Base-by-base conservation (phyloP, 192 early-diverging fungal genomes). In the Globomyces pollinis-pini region DNA sequence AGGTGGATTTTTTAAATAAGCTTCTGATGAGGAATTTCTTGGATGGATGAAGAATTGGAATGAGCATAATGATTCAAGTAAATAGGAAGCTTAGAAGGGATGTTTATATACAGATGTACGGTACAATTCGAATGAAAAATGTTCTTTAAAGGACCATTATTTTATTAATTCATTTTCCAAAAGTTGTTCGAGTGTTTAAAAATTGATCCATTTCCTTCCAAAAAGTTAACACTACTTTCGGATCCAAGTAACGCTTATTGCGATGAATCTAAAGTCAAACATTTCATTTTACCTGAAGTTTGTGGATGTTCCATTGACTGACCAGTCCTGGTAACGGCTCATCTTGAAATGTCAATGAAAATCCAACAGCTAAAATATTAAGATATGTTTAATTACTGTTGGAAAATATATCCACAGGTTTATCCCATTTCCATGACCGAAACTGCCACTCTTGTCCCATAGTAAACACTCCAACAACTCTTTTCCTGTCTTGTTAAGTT, bases 371-470 rank as follows among this genome's bases (percentile, higher is more conserved):
- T 65, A n/a, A n/a, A n/a, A n/a, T n/a, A n/a, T n/a, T n/a, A n/a
- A n/a, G n/a, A n/a, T n/a, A n/a, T n/a, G n/a, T n/a, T n/a, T n/a
- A n/a, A n/a, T n/a, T n/a, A n/a, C n/a, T n/a, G n/a, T 88, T 81
- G 13, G 76, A 68, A 69, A 98, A 98, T 8, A 96, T 69, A 54
- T 90, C 84, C 24, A 84, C 75, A 2, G 93, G 94, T 21, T 86
- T 77, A 33, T 80, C 76, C 81, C 88, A 94, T 57, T 83, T 86
- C 89, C 91, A 98, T 38, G 82, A 79, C 58, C 88, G 91, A 65
- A 98, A 98, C 67, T 94, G 91, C 94, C 94, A 98, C 26, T 80
- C 79, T 35, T 87, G 88, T 26, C 94, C 94, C 31, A 82, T 84
- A n/a, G 86, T 85, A 68, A 98, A 89, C 18, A 94, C 92, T 50